phyloP scores from a whole-genome alignment of 148 eudicot genomes.

The Camellia lanceoleosa region DNA sequence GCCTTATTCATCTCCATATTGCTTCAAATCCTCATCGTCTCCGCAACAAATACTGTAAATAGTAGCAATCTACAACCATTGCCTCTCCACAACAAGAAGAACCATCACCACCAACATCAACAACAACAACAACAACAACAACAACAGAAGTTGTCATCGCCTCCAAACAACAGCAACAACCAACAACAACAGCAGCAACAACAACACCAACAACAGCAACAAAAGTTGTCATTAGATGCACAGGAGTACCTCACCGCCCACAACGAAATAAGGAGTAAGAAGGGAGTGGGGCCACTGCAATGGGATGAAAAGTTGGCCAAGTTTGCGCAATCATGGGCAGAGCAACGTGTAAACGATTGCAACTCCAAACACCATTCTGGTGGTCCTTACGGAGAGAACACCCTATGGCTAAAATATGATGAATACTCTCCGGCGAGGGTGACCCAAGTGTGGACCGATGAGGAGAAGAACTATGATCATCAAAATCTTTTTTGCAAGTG shows the following conservation, averaged over 20 bases:
- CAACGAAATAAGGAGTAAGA: conserved; percentile 15
- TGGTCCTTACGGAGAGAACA: conserved; percentile 32
- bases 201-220: neutral
- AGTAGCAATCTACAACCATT: neutral
- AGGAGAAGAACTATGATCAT: conserved; percentile 24
- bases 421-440: conserved; percentile 17
- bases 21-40: neutral
- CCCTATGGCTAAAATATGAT: conserved; percentile 19
- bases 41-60: neutral
- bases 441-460: conserved; percentile 24
- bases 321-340: conserved; percentile 24
- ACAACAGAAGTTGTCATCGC: too few species aligned
- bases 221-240: neutral
- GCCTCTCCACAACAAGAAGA: too few species aligned
- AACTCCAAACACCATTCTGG: conserved; percentile 15
- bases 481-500: conserved; percentile 15
- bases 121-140: too few species aligned
- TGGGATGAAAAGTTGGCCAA: conserved; percentile 27
- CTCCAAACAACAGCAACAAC: too few species aligned
- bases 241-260: conserved; percentile 29
- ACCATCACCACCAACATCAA: too few species aligned
- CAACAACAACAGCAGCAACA: too few species aligned
- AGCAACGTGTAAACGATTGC: conserved; percentile 20
- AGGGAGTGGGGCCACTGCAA: conserved; percentile 21
- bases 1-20: conserved; percentile 9